Conservation (phyloP, 2,329 filamentous ascomycete species). For the Moelleriella libera region DNA sequence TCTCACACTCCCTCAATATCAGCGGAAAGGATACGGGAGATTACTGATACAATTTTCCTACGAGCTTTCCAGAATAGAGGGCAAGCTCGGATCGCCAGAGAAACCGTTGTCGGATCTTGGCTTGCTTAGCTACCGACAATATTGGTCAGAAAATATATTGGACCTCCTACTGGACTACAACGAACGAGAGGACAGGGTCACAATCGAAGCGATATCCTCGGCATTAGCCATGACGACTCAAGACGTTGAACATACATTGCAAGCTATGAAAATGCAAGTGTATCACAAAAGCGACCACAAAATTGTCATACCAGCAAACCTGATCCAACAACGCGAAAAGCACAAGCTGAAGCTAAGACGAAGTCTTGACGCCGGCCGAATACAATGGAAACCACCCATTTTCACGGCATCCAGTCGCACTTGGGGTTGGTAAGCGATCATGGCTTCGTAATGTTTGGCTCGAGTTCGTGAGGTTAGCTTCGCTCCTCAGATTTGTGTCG, state of each 20-base stretch:
- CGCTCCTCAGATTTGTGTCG: no score
- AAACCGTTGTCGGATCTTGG: slow-evolving; percentile 93
- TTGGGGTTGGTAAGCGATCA: slow-evolving; percentile 68
- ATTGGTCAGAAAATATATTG: slow-evolving; percentile 92
- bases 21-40: slow-evolving; percentile 85
- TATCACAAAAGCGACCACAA: slow-evolving; percentile 97
- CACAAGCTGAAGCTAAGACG: slow-evolving; percentile 65
- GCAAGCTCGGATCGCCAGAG: slow-evolving; percentile 88
- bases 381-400: slow-evolving; percentile 93
- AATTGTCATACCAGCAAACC: slow-evolving; percentile 76
- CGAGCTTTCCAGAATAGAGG: slow-evolving; percentile 88
- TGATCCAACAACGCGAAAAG: slow-evolving; percentile 68
- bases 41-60: slow-evolving; percentile 96
- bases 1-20: slow-evolving; percentile 87
- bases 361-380: slow-evolving; percentile 59
- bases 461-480: no score
- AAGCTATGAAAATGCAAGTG: slow-evolving; percentile 86
- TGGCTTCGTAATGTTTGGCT: not conserved
- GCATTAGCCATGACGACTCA: slow-evolving; percentile 89
- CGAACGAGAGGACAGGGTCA: slow-evolving; percentile 56
- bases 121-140: slow-evolving; percentile 85
- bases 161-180: slow-evolving; percentile 67
- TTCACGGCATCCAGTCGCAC: slow-evolving; percentile 83
- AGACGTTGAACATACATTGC: slow-evolving; percentile 88
- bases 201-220: slow-evolving; percentile 71